Evolutionary conservation across 2,329 filamentous ascomycete species (phyloP).

Genomic region (Stagonosporopsis vannaccii): DNA sequence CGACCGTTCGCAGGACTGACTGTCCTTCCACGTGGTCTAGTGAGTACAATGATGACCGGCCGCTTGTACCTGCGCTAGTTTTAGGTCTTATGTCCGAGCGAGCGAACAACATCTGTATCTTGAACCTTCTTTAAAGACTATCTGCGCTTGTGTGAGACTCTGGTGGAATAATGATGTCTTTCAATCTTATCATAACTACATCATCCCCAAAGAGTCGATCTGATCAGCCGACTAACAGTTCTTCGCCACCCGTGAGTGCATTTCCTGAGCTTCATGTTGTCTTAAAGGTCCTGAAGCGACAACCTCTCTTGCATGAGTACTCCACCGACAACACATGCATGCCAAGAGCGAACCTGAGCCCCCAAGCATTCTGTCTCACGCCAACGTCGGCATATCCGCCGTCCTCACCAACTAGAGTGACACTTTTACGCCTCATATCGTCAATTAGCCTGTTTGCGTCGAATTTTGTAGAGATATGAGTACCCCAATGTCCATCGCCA

Average conservation of each 20-base stretch:
- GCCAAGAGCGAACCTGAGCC: slow-evolving; percentile 5
- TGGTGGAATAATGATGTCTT: too few species aligned
- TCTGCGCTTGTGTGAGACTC: too few species aligned
- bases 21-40: neutral
- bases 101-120: neutral
- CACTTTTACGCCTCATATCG: neutral
- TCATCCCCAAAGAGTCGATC: too few species aligned
- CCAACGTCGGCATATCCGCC: slow-evolving; percentile 4
- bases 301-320: neutral
- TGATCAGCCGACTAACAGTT: neutral
- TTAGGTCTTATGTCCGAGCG: neutral
- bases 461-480: slow-evolving; percentile 25
- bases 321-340: neutral
- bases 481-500: slow-evolving; percentile 37
- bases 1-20: neutral
- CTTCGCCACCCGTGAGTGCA: neutral
- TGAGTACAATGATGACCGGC: neutral
- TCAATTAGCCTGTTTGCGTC: slow-evolving; percentile 16
- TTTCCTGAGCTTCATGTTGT: too few species aligned
- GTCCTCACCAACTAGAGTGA: neutral
- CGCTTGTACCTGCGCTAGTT: slow-evolving; percentile 1
- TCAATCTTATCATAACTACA: too few species aligned
- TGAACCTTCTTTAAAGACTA: too few species aligned
- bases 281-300: neutral
- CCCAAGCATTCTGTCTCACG: neutral